These are phyloP conservation scores for Penicillium argentinense DNA, from an alignment of 495 filamentous ascomycete genomes.

Conservation along the genomic window DNA sequence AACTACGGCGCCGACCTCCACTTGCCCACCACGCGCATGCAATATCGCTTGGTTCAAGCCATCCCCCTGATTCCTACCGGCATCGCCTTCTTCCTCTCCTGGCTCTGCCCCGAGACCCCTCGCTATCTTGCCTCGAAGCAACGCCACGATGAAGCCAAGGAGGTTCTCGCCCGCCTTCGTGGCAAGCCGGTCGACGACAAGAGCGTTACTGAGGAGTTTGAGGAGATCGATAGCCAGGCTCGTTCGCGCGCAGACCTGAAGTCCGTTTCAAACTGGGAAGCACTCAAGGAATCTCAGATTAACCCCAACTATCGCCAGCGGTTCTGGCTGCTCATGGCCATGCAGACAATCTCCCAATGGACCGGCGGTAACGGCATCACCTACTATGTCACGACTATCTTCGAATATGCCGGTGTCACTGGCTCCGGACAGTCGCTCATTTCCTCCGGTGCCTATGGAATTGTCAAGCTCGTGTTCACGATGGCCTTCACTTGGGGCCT, in stretches of 20 bases:
- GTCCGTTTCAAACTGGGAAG: constrained; percentile 37
- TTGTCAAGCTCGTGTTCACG: constrained; percentile 47
- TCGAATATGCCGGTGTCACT: constrained; percentile 39
- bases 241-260: constrained; percentile 28
- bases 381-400: constrained; percentile 46
- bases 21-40: constrained; percentile 38
- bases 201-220: constrained; percentile 36
- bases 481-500: constrained; percentile 49
- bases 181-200: constrained; percentile 30
- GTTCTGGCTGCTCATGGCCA: constrained; percentile 45
- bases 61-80: constrained; percentile 44
- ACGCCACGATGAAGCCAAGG: constrained; percentile 30
- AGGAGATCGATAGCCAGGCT: constrained; percentile 33
- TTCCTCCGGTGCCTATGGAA: constrained; percentile 45
- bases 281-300: constrained; percentile 42
- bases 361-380: constrained; percentile 50
- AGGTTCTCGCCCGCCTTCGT: constrained; percentile 41
- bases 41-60: constrained; percentile 46
- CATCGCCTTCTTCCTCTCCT: constrained; percentile 37
- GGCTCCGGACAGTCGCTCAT: constrained; percentile 32
- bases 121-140: constrained; percentile 43
- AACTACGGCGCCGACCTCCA: constrained; percentile 45
- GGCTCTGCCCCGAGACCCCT: constrained; percentile 40
- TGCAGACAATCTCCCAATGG: constrained; percentile 50
- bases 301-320: constrained; percentile 46